Evolutionary conservation across 306 rosid genomes (phyloP).

Genomic region (Lathyrus oleraceus): DNA sequence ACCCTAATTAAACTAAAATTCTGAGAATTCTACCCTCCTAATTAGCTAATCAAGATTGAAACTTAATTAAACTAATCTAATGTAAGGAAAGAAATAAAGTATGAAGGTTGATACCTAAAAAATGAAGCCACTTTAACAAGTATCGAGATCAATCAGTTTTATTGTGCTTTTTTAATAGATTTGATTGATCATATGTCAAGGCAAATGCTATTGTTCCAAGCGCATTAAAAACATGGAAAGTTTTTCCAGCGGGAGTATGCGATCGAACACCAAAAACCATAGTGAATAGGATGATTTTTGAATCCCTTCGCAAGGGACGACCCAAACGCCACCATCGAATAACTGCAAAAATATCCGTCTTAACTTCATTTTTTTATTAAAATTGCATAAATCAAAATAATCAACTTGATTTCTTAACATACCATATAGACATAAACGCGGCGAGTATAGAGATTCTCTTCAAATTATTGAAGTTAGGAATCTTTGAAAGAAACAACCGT

Average conservation of each 20-base stretch:
- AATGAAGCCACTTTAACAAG: too few species aligned
- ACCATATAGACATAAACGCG: conserved; percentile 63
- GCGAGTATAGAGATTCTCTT: conserved; percentile 55
- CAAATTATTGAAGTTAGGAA: conserved; percentile 62
- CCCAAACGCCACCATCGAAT: conserved; percentile 46
- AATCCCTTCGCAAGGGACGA: conserved; percentile 42
- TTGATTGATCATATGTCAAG: too few species aligned
- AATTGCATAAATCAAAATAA: too few species aligned
- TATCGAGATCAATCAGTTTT: too few species aligned
- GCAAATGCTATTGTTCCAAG: conserved; percentile 77
- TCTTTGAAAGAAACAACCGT: conserved; percentile 56
- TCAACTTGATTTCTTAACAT: not conserved
- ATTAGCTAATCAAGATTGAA: too few species aligned
- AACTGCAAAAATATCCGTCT: conserved; percentile 31
- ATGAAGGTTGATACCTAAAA: too few species aligned
- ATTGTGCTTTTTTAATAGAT: too few species aligned
- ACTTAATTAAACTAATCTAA: too few species aligned
- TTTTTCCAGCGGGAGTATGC: conserved; percentile 8
- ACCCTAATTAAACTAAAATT: too few species aligned
- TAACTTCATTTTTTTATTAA: too few species aligned
- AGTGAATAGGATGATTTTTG: conserved; percentile 11
- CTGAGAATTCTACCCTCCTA: too few species aligned
- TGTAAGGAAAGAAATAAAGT: too few species aligned
- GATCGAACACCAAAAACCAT: conserved; percentile 41
- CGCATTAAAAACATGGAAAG: conserved; percentile 53